Evolutionary conservation across 331 rosid species (phyloP).

Genomic region (Arachis monticola): DNA sequence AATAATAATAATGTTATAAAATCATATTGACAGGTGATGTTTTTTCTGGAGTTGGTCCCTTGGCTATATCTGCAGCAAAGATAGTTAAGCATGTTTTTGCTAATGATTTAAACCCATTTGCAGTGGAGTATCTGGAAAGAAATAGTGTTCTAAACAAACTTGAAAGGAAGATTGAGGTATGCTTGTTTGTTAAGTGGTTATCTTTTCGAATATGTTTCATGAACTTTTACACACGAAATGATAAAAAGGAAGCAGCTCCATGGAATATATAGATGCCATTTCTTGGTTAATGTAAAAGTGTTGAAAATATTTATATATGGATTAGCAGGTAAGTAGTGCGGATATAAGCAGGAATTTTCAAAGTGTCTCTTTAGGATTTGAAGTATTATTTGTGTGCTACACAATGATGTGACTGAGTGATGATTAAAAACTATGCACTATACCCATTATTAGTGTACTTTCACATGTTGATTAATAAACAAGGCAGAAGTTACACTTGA

Average conservation of each 20-base stretch:
- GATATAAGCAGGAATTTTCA: not conserved
- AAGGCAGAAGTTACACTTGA: slow-evolving; percentile 40
- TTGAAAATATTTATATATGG: slow-evolving; percentile 9
- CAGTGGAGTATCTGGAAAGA: slow-evolving; percentile 83
- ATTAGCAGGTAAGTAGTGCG: not conserved
- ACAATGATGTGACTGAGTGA: not conserved
- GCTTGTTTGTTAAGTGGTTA: slow-evolving; percentile 28
- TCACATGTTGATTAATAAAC: slow-evolving; percentile 25
- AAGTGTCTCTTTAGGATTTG: slow-evolving; percentile 32
- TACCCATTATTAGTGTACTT: slow-evolving; percentile 14
- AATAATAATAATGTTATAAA: no score
- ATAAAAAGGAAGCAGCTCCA: slow-evolving; percentile 23
- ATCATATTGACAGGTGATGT: slow-evolving; percentile 75
- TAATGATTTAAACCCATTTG: slow-evolving; percentile 87
- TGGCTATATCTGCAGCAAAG: slow-evolving; percentile 86
- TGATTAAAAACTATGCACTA: no score
- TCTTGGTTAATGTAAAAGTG: slow-evolving; percentile 27
- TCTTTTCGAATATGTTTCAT: slow-evolving; percentile 29
- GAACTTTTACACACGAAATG: slow-evolving; percentile 12
- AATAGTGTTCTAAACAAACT: slow-evolving; percentile 86
- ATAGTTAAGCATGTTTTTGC: slow-evolving; percentile 87
- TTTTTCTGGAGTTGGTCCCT: slow-evolving; percentile 94
- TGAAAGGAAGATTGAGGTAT: slow-evolving; percentile 86
- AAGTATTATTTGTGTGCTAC: not conserved
- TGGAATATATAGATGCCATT: slow-evolving; percentile 26